Base-by-base conservation (phyloP, 805 yeast genomes). In the Clavispora asparagi region DNA sequence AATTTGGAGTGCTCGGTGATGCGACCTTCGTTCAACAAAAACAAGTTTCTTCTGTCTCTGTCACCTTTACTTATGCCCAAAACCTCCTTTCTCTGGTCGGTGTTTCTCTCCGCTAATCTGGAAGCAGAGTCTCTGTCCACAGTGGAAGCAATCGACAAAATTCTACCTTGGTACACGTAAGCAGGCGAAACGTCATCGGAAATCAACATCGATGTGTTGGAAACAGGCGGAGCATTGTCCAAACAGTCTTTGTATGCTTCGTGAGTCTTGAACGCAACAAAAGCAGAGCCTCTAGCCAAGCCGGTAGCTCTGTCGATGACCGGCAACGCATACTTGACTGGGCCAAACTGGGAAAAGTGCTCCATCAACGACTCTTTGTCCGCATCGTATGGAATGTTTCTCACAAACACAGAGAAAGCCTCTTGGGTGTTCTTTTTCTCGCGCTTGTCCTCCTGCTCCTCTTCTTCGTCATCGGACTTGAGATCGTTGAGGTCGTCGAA, bases 351-450 rank as follows among this genome's bases (percentile, higher is more conserved):
- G 47, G 68, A 65, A 59, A 94, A 94, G 63, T 92, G 98, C 43
- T 82, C 88, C 41, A 72, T 75, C 35, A 94, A 73, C 1, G 83
- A 65, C 45, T 91, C 97, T 41, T 77, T 78, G 31, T 95, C 89
- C 5, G 97, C 95, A 65, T 89, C 97, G 60, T 92, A 94, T 1
- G 99, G 98, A 31, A 94, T 81, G 60, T 94, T 94, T 61, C 99
- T 81, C 10, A 94, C 87, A 61, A 94, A 94, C 23, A 94, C 66
- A 6, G 96, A 83, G 52, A 59, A 85, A 6, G 77, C 72, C 55
- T 86, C 94, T 61, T 80, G 83, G 62, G 71, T 83, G 64, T 87
- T 86, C 38, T 64, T 62, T 47, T 71, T 71, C 32, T 63, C 63
- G 17, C 48, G 51, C 27, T 56, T 60, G 26, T 59, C 61, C 10